Base-by-base conservation (phyloP, 2,329 filamentous ascomycete genomes). In the Cladosporium sp. region DNA sequence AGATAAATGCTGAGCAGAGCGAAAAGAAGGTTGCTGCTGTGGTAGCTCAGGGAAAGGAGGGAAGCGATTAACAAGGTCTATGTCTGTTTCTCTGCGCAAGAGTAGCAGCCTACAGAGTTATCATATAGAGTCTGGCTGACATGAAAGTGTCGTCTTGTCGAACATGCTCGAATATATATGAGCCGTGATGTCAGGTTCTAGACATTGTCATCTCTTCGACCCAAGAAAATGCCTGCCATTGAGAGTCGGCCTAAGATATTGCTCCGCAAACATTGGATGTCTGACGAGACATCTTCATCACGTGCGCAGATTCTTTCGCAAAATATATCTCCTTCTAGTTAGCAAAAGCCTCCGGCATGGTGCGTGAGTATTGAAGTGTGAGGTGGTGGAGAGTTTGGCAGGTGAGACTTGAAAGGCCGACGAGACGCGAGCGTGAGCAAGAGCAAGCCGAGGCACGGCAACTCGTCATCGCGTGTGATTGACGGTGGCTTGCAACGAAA, bases 401-500 rank as follows among this genome's bases (percentile, higher is more conserved):
- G 16, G 52, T 23, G 28, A 29, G 26, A 55, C 21, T 31, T 55
- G 52, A 31, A 55, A 55, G 29, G 52, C 52, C 52, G 52, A 55
- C 28, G 28, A 55, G 31, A 55, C 18, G 40, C 40, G 40, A 46
- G 33, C 18, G 40, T n/a, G 40, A 46, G 33, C 33, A 35, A 35
- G 33, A 35, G n/a, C 40, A 29, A 55, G 52, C 52, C 52, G 52
- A 55, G 52, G 52, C 50, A 53, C 37, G 37, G 16, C 52, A 33
- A 33, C 52, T 31, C 52, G 52, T 55, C 52, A 55, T 55, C 52
- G 52, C 52, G 52, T 33, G 52, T 55, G 52, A 18, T 55, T 29
- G 52, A 55, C 26, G 52, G 52, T 55, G 52, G 52, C 52, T 55
- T 55, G 52, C 28, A 33, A 29, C 52, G 52, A 55, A 55, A 29